Evolutionary conservation across 441 rosid genomes (phyloP), one percentile per base, ranked within the genome.

Genomic region (Eutrema salsugineum): DNA sequence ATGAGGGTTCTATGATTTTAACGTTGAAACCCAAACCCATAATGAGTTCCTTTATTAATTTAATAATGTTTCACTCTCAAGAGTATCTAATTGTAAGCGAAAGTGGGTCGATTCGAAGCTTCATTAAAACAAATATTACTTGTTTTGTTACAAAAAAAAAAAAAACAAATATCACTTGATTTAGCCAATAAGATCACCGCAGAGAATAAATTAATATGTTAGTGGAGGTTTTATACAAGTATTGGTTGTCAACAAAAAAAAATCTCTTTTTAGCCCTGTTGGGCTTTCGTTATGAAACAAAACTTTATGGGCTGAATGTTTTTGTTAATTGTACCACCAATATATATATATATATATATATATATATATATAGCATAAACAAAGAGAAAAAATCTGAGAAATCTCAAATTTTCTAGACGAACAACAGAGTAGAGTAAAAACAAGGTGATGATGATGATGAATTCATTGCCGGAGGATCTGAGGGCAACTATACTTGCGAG

Each of bases 1-100:
- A 70, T 57, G 76, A 76, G 76, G 75, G 63, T 70, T 76, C 6
- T 48, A 76, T 76, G 63, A 76, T 76, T 70, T 35, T 30, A 57
- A 58, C 71, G 79, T 76, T 76, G 79, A 75, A 75, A 46, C 46
- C 65, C 70, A 32, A 58, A 76, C 57, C 71, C 65, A 70, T 57
- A 64, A 70, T 70, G 62, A 70, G 62, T 64, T 46, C 16, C 66
- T 50, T 49, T 64, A 22, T 2, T 49, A 48, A 36, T 76, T 32
- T 32, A 40, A 39, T 64, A 48, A 22, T 57, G 36, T 70, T 57
- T 58, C 44, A 46, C 50, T 44, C 63, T 64, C 64, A 33, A 40
- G 56, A 70, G 76, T 64, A 76, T 63, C 19, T 17, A 70, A 69
- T 64, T 70, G 24, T 64, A 70, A 64, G 50, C 42, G 27, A 58